Conservation (phyloP, 192 early-diverging fungal genomes). For the Funneliformis geosporum region DNA sequence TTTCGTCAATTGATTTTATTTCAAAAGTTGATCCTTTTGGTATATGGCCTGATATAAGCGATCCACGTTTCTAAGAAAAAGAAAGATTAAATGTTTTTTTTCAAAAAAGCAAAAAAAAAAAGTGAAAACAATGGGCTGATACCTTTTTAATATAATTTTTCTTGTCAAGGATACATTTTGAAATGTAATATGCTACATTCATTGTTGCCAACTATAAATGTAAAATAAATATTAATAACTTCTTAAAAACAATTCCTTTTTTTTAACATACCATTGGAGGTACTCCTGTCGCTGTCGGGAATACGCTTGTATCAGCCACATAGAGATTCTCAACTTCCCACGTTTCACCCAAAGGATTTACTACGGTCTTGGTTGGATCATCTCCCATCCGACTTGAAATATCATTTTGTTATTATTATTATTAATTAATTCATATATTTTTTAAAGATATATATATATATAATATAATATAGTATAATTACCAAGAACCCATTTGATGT, state of each 20-base stretch:
- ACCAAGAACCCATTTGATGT: constrained; percentile 72
- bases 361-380: constrained; percentile 53
- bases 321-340: constrained; percentile 76
- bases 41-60: background rate
- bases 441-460: no score
- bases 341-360: constrained; percentile 68
- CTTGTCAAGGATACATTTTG: constrained; percentile 1
- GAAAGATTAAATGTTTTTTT: no score
- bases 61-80: background rate
- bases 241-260: background rate
- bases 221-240: constrained; percentile 1
- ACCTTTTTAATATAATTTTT: constrained; percentile 10
- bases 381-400: constrained; percentile 62
- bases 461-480: constrained; percentile 22
- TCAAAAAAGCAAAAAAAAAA: no score
- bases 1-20: background rate
- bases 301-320: constrained; percentile 70
- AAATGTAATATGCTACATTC: constrained; percentile 6
- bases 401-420: background rate
- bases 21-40: background rate
- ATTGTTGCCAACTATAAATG: constrained; percentile 15
- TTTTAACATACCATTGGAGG: constrained; percentile 55
- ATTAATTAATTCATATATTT: no score
- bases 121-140: background rate
- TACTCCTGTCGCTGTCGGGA: constrained; percentile 75